Evolutionary conservation across 148 eudicot genomes (phyloP).

Genomic region (Spergularia marina): DNA sequence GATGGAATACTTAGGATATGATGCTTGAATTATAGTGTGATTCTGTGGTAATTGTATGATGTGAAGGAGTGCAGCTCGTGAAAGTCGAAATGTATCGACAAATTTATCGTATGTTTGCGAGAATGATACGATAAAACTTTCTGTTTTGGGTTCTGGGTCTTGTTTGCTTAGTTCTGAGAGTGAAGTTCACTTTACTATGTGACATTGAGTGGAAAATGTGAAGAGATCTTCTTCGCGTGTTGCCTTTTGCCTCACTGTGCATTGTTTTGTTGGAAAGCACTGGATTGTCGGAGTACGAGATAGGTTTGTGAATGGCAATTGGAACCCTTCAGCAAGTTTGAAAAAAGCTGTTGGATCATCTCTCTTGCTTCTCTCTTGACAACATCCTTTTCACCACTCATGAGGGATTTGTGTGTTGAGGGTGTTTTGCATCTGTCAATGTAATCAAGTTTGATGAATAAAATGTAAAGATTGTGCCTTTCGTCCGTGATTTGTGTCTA

Average conservation of each 20-base stretch:
- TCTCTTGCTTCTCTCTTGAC: not conserved
- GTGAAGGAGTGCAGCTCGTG: too few species aligned
- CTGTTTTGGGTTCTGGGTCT: too few species aligned
- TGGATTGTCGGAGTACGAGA: not conserved
- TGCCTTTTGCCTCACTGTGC: not conserved
- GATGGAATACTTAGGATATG: too few species aligned
- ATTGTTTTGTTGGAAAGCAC: not conserved
- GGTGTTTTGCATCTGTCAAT: not conserved
- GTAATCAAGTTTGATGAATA: not conserved
- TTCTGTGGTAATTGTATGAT: too few species aligned
- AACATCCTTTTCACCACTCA: not conserved
- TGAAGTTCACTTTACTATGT: not conserved
- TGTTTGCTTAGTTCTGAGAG: not conserved
- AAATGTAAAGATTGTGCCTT: not conserved
- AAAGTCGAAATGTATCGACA: not conserved
- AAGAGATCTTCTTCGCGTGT: not conserved
- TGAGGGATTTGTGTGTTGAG: not conserved
- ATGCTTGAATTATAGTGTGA: too few species aligned
- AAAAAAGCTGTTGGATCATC: too few species aligned
- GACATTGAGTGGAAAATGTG: not conserved
- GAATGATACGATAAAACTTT: too few species aligned
- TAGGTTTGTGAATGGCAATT: not conserved
- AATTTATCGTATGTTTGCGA: not conserved
- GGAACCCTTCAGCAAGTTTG: too few species aligned
- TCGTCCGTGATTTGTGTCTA: not conserved